Base-by-base conservation (phyloP, 441 rosid genomes). In the Arabidopsis lyrata region DNA sequence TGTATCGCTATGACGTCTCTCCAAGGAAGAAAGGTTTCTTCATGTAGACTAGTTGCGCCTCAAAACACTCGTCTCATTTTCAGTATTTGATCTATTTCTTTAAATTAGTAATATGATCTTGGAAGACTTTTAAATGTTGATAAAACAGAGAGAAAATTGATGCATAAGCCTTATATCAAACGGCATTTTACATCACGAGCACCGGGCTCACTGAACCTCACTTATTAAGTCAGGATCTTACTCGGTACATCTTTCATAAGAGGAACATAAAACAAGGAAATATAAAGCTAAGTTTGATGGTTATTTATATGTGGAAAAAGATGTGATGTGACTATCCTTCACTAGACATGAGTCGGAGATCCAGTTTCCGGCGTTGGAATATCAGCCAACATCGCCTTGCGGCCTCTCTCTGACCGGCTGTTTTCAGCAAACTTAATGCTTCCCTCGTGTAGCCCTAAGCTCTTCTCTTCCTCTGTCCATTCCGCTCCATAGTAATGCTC, bases 401-500 rank as follows among this genome's bases (percentile, higher is more conserved):
- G 53, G 38, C 82, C 76, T 63, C 82, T 74, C 69, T 78, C 79
- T 5, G 79, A 78, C 35, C 58, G 62, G 44, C 82, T 78, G 12
- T 84, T 86, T 73, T 87, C 86, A 0, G 91, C 95, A 38, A 90
- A 90, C 59, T 84, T 85, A 15, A 86, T 75, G 75, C 91, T 90
- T 58, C 89, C 86, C 1, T 68, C 81, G 60, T 90, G 87, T 77
- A 87, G 63, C 3, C 86, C 92, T 70, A 73, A 77, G 35, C 75
- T 66, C 69, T 85, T 84, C 81, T 87, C 92, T 39, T 86, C 82
- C 55, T 85, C 83, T 34, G 83, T 77, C 90, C 95, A 90, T 63
- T 90, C 91, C 3, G 72, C 56, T 35, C 86, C 89, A 56, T 86
- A 88, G 29, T 87, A 88, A 50, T 82, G 66, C 74, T 88, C 93